Base-by-base conservation (phyloP, 495 filamentous ascomycete genomes). In the Bacidia gigantensis region DNA sequence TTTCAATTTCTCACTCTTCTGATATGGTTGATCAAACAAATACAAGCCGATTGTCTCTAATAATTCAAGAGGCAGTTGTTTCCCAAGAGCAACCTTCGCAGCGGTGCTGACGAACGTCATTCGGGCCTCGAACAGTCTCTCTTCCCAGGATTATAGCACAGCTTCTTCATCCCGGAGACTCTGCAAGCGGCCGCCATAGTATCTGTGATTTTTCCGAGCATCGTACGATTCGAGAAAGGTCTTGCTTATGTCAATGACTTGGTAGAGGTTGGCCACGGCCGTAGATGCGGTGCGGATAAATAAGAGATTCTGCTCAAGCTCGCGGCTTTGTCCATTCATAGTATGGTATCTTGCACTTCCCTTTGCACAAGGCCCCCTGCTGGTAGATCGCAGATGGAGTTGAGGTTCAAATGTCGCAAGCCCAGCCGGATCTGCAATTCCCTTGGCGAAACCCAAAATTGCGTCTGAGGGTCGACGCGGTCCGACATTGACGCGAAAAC, bases 261-360 rank as follows among this genome's bases (percentile, higher is more conserved):
- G 18, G 17, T 21, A 26, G 18, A 49, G 25, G 26, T 54, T 54
- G 12, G 29, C 2, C 3, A 58, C 20, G 29, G 56, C 56, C n/a
- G 32, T 42, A 46, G 46, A 45, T 20, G 51, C 51, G 32, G 56
- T 58, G 17, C 47, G 52, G 23, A 58, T 38, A 32, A 39, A 58
- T 10, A 58, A 51, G 18, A 47, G 50, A n/a, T 22, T 18, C n/a
- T 35, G 29, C 29, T 7, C 29, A 14, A 35, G 29, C 14, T 35
- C 29, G 14, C 29, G 14, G 14, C 14, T 5, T 5, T 35, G 7
- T 35, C 14, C 29, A 35, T 35, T n/a, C n/a, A n/a, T n/a, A n/a
- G n/a, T n/a, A n/a, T n/a, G n/a, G n/a, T n/a, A n/a, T n/a, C n/a
- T n/a, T n/a, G n/a, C n/a, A n/a, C n/a, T n/a, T n/a, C n/a, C n/a